phyloP scores from a whole-genome alignment of 495 filamentous ascomycete genomes.

The Xylaria longipes region DNA sequence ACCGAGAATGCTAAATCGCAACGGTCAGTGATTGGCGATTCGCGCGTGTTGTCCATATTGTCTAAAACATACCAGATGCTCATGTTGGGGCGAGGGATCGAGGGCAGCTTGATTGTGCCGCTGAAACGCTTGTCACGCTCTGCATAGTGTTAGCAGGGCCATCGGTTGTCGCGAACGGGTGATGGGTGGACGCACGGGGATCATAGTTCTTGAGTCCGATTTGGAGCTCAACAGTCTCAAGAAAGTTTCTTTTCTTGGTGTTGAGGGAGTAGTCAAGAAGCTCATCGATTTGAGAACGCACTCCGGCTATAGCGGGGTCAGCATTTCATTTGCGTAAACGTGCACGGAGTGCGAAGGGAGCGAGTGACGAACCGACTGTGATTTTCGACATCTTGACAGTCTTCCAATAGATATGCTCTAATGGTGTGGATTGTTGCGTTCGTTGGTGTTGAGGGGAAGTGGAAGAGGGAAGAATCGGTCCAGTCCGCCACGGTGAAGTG shows the following conservation, averaged over 20 bases:
- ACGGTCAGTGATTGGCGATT: constrained; percentile 44
- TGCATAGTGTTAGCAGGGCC: constrained; percentile 1
- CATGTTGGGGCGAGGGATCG: constrained; percentile 92
- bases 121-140: constrained; percentile 99
- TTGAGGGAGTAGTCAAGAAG: constrained; percentile 93
- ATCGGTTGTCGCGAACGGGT: background rate
- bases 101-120: constrained; percentile 93
- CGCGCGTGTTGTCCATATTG: background rate
- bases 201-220: constrained; percentile 99
- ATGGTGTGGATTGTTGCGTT: constrained; percentile 72
- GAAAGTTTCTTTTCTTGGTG: constrained; percentile 99
- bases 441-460: constrained; percentile 29
- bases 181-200: constrained; percentile 51
- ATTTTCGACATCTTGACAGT: constrained; percentile 83
- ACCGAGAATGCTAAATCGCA: constrained; percentile 73
- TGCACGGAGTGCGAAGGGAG: background rate
- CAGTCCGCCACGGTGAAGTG: background rate
- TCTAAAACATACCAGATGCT: constrained; percentile 73
- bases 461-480: constrained; percentile 11
- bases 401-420: constrained; percentile 72
- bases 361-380: constrained; percentile 74
- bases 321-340: constrained; percentile 13
- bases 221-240: constrained; percentile 94
- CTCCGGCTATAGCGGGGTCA: constrained; percentile 73
- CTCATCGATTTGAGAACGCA: constrained; percentile 89